Base-by-base conservation (phyloP, 768 basidiomycete genomes). In the Daedaleopsis nitida region DNA sequence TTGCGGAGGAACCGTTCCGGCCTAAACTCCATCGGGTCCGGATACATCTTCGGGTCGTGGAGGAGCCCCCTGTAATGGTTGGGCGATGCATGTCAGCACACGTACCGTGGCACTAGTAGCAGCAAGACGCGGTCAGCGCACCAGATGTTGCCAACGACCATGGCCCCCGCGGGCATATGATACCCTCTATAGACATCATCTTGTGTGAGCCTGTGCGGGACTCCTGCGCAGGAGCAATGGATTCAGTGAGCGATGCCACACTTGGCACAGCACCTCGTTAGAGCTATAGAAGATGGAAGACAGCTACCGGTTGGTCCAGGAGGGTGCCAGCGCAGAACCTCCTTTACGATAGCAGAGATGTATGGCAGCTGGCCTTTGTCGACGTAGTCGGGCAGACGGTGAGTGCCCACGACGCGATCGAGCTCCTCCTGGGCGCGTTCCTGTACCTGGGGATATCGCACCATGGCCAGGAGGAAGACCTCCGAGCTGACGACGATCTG, bases 151-250 rank as follows among this genome's bases (percentile, higher is more conserved):
- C 62, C 63, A 32, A 70, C 61, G 6, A 68, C 60, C 3, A 58
- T 64, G 7, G 63, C 62, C n/a, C 65, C 69, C 12, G 55, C 58
- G n/a, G 70, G 69, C 17, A 71, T 61, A 32, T 66, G 58, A 24
- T 52, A 57, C 14, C 66, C 66, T 7, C 65, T 49, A 52, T 70
- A 73, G 16, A 45, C 57, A 50, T 69, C 70, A 50, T 71, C 69
- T 57, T 65, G 56, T 11, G 32, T 61, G 8, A 65, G 39, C 5
- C 37, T 24, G 50, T 70, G 69, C 13, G 69, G 63, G 17, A 64
- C 54, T 1, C 65, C 64, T 65, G 44, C 42, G 42, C 27, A 43
- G 42, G 11, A 51, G 32, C 23, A 27, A 32, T 3, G 27, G 27
- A 32, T 51, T 16, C 32, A 13, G 17, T 23, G 49, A 56, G 32